Conservation (phyloP, 148 eudicot genomes). For the Chenopodium album region DNA sequence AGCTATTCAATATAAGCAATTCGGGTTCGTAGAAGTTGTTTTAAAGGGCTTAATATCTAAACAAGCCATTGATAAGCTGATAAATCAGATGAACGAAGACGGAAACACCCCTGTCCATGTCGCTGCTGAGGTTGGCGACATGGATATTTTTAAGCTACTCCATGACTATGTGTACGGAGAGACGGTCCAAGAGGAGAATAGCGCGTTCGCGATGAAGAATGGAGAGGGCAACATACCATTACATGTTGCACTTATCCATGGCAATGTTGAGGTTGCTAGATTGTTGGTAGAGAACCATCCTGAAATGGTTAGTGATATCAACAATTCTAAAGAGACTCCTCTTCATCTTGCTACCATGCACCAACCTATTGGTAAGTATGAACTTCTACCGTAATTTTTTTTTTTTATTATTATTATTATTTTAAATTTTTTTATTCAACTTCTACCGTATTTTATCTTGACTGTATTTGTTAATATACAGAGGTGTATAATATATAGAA, state of each 20-base stretch:
- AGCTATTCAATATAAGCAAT: neutral
- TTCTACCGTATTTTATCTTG: too few relatives aligned
- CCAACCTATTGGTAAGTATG: neutral
- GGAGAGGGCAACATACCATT: neutral
- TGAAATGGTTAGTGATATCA: neutral
- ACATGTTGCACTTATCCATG: slow-evolving; percentile 3
- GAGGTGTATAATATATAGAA: too few relatives aligned
- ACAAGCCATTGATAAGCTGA: neutral
- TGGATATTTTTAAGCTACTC: neutral
- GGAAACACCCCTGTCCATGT: slow-evolving; percentile 8
- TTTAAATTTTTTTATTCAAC: too few relatives aligned
- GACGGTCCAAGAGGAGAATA: neutral
- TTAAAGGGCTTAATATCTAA: neutral
- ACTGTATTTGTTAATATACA: too few relatives aligned
- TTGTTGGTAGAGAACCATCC: neutral
- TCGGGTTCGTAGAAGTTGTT: neutral
- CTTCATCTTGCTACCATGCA: neutral
- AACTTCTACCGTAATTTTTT: too few relatives aligned
- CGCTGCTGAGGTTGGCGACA: neutral
- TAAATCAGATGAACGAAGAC: neutral
- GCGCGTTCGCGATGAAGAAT: neutral
- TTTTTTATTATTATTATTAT: too few relatives aligned
- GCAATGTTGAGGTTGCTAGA: neutral
- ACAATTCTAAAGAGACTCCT: neutral
- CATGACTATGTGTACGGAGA: too few relatives aligned